These are phyloP conservation scores for Phytophthora syringae DNA, from an alignment of 352 stramenopile species.

Conservation along the genomic window DNA sequence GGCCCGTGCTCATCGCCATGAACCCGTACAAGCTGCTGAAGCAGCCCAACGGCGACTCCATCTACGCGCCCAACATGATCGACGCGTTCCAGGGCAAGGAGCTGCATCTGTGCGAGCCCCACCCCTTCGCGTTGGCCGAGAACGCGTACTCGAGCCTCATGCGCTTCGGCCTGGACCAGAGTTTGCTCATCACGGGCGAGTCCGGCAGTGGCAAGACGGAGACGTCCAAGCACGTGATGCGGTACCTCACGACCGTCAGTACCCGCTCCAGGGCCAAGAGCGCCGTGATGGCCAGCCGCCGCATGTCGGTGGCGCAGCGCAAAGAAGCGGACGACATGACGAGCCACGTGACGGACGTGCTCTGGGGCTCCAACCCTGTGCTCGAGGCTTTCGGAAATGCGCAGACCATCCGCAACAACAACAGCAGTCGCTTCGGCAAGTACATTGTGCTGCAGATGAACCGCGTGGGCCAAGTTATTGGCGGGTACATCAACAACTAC, in stretches of 20 bases:
- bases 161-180: conserved; percentile 85
- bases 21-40: conserved; percentile 91
- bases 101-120: conserved; percentile 81
- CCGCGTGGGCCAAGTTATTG: conserved; percentile 79
- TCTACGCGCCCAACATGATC: conserved; percentile 84
- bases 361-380: conserved; percentile 85
- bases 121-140: conserved; percentile 88
- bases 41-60: conserved; percentile 69
- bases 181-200: conserved; percentile 87
- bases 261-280: conserved; percentile 73
- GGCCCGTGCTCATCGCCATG: conserved; percentile 88
- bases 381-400: conserved; percentile 88
- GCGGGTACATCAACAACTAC: conserved; percentile 96
- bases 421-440: conserved; percentile 87
- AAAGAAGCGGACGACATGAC: conserved; percentile 78
- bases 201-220: conserved; percentile 94
- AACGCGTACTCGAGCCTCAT: conserved; percentile 92
- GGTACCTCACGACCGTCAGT: conserved; percentile 92
- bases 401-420: conserved; percentile 91
- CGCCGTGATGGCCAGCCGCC: conserved; percentile 75
- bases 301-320: conserved; percentile 80
- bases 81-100: conserved; percentile 82
- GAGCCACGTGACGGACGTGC: conserved; percentile 72
- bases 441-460: conserved; percentile 91
- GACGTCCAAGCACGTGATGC: conserved; percentile 97